phyloP scores from a whole-genome alignment of 306 rosid genomes.

The barrel medic (Medicago truncatula) region DNA sequence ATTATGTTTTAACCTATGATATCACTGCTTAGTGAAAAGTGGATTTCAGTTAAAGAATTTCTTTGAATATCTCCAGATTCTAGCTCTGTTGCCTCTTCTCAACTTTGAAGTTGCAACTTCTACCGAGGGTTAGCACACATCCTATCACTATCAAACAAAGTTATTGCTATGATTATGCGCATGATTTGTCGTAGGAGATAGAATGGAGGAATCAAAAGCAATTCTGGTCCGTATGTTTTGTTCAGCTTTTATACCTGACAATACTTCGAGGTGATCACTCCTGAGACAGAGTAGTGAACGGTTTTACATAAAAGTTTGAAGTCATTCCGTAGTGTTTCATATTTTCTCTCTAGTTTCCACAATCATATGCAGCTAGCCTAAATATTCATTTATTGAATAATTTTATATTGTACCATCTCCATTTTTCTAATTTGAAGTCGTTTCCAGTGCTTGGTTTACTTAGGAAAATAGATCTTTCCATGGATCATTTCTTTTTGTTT shows the following conservation, averaged over 20 bases:
- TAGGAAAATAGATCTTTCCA: conserved; percentile 34
- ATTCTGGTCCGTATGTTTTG: conserved; percentile 15
- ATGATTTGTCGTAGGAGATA: conserved; percentile 31
- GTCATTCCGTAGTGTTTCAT: neutral
- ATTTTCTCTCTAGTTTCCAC: conserved; percentile 25
- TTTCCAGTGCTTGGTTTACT: conserved; percentile 31
- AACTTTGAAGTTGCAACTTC: no score
- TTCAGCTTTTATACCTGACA: conserved; percentile 32
- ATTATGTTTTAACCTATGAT: neutral
- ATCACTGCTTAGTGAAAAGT: neutral
- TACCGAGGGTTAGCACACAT: neutral
- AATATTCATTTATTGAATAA: conserved; percentile 29
- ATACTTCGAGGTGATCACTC: conserved; percentile 20
- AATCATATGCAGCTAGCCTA: conserved; percentile 36
- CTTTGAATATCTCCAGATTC: no score
- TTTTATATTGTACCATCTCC: conserved; percentile 6
- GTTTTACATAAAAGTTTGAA: conserved; percentile 17
- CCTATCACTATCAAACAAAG: conserved; percentile 15
- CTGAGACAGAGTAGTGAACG: conserved; percentile 2
- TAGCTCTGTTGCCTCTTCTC: no score
- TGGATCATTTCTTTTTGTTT: neutral
- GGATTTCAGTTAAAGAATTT: neutral
- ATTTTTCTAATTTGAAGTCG: conserved; percentile 5
- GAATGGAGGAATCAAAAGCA: conserved; percentile 37
- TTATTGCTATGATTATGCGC: conserved; percentile 15